Conservation (phyloP, 768 basidiomycete genomes). For the Antrodiella citrinella region DNA sequence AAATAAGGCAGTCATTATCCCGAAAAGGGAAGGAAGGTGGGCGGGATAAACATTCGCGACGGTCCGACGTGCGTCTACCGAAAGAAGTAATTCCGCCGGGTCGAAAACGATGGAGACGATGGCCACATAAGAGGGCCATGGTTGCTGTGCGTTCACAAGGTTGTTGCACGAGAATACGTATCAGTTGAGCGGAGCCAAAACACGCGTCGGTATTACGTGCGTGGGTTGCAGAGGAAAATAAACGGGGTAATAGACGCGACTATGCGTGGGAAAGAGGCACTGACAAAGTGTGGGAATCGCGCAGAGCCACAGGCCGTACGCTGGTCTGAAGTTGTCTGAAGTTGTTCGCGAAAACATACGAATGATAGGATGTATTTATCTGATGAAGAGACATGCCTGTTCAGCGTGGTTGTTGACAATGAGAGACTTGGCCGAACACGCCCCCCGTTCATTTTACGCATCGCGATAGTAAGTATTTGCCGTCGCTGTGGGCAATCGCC, state of each 20-base stretch:
- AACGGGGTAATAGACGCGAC: too few relatives aligned
- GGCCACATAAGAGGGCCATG: too few relatives aligned
- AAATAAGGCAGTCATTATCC: neutral
- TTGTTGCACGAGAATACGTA: too few relatives aligned
- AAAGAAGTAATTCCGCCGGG: neutral
- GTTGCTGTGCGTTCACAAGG: too few relatives aligned
- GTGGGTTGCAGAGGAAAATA: too few relatives aligned
- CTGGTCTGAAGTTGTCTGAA: too few relatives aligned
- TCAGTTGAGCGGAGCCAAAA: neutral
- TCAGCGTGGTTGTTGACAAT: neutral
- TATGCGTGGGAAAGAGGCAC: neutral
- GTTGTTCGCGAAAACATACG: too few relatives aligned
- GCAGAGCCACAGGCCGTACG: too few relatives aligned
- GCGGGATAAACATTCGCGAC: neutral
- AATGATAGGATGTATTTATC: too few relatives aligned
- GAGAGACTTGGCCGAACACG: neutral
- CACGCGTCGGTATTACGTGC: neutral
- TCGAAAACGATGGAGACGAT: too few relatives aligned
- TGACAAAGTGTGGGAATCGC: neutral
- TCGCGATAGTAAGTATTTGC: slow-evolving; percentile 4
- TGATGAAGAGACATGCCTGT: neutral
- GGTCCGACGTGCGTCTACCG: neutral
- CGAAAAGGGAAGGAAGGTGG: neutral
- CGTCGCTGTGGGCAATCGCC: slow-evolving; percentile 34
- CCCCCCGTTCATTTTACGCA: neutral